Conservation (phyloP, 495 filamentous ascomycete species). For the Sabuloglossum arenarium region DNA sequence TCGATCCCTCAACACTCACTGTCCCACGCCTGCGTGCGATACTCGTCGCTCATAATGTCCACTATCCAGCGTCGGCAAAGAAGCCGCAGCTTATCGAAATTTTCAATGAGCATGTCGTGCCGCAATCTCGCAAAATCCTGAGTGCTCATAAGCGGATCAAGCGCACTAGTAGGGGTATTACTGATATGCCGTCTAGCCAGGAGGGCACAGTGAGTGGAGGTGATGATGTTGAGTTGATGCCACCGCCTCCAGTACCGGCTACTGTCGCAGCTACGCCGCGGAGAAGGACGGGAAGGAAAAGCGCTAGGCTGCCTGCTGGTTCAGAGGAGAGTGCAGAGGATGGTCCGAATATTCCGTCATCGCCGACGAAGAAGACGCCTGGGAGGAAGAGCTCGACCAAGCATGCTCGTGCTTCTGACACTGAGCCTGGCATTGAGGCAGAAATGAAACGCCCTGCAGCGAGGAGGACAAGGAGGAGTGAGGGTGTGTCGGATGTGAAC, state of each 20-base stretch:
- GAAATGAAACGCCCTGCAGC: slow-evolving; percentile 22
- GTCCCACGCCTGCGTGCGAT: slow-evolving; percentile 74
- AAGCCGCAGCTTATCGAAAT: slow-evolving; percentile 72
- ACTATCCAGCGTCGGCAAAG: slow-evolving; percentile 70
- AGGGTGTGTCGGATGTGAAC: slow-evolving; percentile 24
- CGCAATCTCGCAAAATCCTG: slow-evolving; percentile 54
- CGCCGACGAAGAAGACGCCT: slow-evolving; percentile 12
- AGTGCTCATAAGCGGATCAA: slow-evolving; percentile 52
- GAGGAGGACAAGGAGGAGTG: slow-evolving; percentile 32
- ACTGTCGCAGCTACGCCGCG: slow-evolving; percentile 4
- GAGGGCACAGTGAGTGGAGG: slow-evolving; percentile 26
- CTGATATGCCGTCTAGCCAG: slow-evolving; percentile 45
- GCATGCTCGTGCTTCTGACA: slow-evolving; percentile 31
- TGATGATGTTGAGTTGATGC: slow-evolving; percentile 22
- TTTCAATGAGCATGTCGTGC: slow-evolving; percentile 58
- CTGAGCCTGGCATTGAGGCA: slow-evolving; percentile 23
- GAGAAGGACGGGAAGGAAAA: slow-evolving; percentile 22
- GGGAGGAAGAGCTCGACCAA: slow-evolving; percentile 31
- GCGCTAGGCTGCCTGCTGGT: slow-evolving; percentile 18
- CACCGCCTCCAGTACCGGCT: slow-evolving; percentile 17
- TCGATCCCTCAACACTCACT: slow-evolving; percentile 66
- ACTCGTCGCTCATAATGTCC: slow-evolving; percentile 64
- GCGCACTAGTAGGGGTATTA: slow-evolving; percentile 67
- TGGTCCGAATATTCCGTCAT: background rate
- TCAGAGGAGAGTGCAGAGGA: slow-evolving; percentile 19